A percentile compares a stretch with the other conserved stretches of the same genome.
Conservation (phyloP, 805 yeast genomes). For the Teunomyces pallodes region DNA sequence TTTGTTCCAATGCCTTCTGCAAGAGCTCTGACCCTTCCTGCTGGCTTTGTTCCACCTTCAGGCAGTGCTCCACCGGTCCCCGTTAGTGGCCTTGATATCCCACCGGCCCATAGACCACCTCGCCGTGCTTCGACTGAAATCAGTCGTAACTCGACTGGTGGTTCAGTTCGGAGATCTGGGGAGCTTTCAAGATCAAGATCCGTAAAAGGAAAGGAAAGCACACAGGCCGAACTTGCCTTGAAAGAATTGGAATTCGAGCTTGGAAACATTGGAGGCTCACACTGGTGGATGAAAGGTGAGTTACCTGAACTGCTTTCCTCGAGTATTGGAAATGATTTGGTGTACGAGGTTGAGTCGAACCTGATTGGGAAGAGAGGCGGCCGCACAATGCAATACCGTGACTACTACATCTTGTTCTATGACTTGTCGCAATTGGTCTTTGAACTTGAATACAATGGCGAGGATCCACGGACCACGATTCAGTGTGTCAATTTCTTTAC, state of each 20-base stretch:
- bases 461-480: slow-evolving; percentile 53
- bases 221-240: slow-evolving; percentile 28
- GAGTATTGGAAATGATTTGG: slow-evolving; percentile 46
- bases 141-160: slow-evolving; percentile 10
- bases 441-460: slow-evolving; percentile 53
- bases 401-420: slow-evolving; percentile 67
- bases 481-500: slow-evolving; percentile 25
- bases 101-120: not conserved
- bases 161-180: slow-evolving; percentile 5
- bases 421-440: slow-evolving; percentile 69
- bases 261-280: slow-evolving; percentile 25
- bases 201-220: slow-evolving; percentile 16
- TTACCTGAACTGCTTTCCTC: slow-evolving; percentile 53
- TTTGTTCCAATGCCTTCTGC: slow-evolving; percentile 13
- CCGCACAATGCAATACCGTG: slow-evolving; percentile 48
- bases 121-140: slow-evolving; percentile 14
- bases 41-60: slow-evolving; percentile 14
- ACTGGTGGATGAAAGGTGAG: slow-evolving; percentile 69
- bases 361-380: slow-evolving; percentile 56
- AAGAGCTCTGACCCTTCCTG: slow-evolving; percentile 12
- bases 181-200: slow-evolving; percentile 16
- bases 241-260: slow-evolving; percentile 29
- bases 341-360: slow-evolving; percentile 65
- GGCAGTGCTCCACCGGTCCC: slow-evolving; percentile 12
- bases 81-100: not conserved